Percentiles rank a stretch among this genome's conserved stretches.
phyloP scores from a whole-genome alignment of 1,139 yeast species.

The Chernovozyma aurita region DNA sequence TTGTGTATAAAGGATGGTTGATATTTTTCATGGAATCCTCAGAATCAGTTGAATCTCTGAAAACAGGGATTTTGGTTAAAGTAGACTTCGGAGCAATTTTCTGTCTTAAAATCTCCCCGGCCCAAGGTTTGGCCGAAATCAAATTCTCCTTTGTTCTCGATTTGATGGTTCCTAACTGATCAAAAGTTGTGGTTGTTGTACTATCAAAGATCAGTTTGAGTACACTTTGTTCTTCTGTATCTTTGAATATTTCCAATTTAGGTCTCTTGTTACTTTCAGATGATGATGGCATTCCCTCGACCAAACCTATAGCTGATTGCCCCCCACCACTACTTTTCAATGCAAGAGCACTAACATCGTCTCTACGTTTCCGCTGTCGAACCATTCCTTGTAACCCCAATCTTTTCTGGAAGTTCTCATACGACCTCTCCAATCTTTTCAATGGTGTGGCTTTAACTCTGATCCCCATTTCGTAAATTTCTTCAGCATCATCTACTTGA shows the following conservation, averaged over 20 bases:
- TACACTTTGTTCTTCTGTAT: constrained; percentile 23
- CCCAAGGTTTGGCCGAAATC: constrained; percentile 58
- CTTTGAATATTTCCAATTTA: constrained; percentile 29
- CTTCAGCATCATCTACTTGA: constrained; percentile 55
- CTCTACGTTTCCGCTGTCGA: background rate
- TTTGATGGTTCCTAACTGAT: constrained; percentile 42
- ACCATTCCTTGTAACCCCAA: constrained; percentile 6
- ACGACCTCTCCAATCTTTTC: constrained; percentile 47
- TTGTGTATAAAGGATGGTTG: constrained; percentile 2
- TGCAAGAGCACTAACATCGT: constrained; percentile 15
- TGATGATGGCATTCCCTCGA: background rate
- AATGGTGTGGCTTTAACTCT: constrained; percentile 60
- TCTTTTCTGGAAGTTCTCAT: constrained; percentile 32
- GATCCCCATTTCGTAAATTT: constrained; percentile 61
- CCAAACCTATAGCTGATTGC: background rate
- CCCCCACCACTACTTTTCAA: constrained; percentile 24
- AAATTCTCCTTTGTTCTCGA: constrained; percentile 63
- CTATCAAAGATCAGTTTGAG: constrained; percentile 27
- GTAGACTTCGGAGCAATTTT: constrained; percentile 11
- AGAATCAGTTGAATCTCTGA: constrained; percentile 24
- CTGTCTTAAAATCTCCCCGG: constrained; percentile 55
- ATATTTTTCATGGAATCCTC: constrained; percentile 1
- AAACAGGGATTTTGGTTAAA: constrained; percentile 34
- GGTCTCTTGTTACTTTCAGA: constrained; percentile 16
- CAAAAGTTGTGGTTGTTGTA: constrained; percentile 12